Percentiles rank a stretch among this genome's conserved stretches.
phyloP scores from a whole-genome alignment of 2,329 filamentous ascomycete species.

The Cercospora brassicicola region DNA sequence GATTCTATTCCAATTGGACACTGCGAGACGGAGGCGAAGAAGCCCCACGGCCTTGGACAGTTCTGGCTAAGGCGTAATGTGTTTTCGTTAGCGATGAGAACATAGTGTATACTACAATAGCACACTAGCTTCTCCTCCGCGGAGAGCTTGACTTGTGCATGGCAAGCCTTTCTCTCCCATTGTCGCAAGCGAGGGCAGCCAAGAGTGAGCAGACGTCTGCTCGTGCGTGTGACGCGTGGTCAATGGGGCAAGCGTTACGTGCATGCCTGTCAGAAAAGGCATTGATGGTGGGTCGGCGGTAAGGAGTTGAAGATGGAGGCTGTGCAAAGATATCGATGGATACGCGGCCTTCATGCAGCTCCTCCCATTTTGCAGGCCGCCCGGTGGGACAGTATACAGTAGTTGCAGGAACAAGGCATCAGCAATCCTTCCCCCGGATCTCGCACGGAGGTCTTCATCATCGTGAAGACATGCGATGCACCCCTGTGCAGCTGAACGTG shows the following conservation, averaged over 20 bases:
- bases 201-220: neutral
- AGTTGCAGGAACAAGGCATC: neutral
- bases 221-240: neutral
- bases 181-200: constrained; percentile 4
- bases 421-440: neutral
- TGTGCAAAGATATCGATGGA: neutral
- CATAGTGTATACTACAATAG: neutral
- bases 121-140: constrained; percentile 5
- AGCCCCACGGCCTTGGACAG: neutral
- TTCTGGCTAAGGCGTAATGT: neutral
- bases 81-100: neutral
- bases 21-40: neutral
- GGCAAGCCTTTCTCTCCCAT: neutral
- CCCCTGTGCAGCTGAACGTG: constrained; percentile 1
- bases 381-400: neutral
- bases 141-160: constrained; percentile 24
- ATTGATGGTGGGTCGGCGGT: neutral
- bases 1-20: neutral
- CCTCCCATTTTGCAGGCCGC: neutral
- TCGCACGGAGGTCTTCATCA: neutral
- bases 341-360: neutral
- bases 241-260: neutral
- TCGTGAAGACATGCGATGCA: neutral
- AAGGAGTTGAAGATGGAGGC: neutral
- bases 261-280: neutral